Percentiles rank a stretch among this genome's conserved stretches.
These are phyloP conservation scores for Phytophthora gonapodyides DNA, from an alignment of 352 stramenopile species.

Conservation along the genomic window DNA sequence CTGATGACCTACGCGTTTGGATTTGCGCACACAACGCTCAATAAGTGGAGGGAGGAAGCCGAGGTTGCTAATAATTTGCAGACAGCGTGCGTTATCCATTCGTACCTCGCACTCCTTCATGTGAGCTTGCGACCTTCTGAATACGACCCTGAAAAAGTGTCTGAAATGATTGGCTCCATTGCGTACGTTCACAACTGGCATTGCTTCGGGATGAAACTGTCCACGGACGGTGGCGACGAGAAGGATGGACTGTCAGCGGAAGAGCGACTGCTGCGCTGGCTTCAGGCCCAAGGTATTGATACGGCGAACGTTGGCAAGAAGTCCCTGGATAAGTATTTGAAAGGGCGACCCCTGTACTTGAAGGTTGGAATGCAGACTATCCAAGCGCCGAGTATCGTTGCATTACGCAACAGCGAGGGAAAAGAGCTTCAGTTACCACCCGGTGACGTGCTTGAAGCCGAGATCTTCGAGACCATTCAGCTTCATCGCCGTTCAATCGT, in stretches of 20 bases:
- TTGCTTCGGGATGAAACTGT: constrained; percentile 90
- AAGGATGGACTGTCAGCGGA: constrained; percentile 64
- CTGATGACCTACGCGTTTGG: constrained; percentile 69
- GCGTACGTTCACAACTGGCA: constrained; percentile 92
- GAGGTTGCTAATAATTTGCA: constrained; percentile 77
- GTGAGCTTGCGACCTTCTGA: constrained; percentile 69
- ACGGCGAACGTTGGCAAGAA: constrained; percentile 82
- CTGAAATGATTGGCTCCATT: constrained; percentile 78
- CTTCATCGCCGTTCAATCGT: constrained; percentile 80
- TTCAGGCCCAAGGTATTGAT: constrained; percentile 91
- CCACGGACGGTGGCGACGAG: constrained; percentile 45
- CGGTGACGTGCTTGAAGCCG: constrained; percentile 83
- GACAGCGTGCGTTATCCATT: constrained; percentile 86
- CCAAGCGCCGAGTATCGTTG: constrained; percentile 84
- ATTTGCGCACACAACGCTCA: constrained; percentile 70
- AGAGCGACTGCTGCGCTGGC: constrained; percentile 83
- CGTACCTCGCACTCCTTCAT: constrained; percentile 75
- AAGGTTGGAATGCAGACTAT: constrained; percentile 90
- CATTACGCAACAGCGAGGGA: constrained; percentile 50
- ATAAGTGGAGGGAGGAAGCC: constrained; percentile 81
- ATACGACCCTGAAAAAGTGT: constrained; percentile 72
- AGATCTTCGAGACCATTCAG: constrained; percentile 87
- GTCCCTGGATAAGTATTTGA: constrained; percentile 88
- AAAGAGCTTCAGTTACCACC: constrained; percentile 76
- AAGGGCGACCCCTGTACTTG: constrained; percentile 82